Percentiles rank a stretch among this genome's conserved stretches.
These are phyloP conservation scores for Davidsoniella australis DNA, from an alignment of 2,329 filamentous ascomycete genomes.

Conservation along the genomic window DNA sequence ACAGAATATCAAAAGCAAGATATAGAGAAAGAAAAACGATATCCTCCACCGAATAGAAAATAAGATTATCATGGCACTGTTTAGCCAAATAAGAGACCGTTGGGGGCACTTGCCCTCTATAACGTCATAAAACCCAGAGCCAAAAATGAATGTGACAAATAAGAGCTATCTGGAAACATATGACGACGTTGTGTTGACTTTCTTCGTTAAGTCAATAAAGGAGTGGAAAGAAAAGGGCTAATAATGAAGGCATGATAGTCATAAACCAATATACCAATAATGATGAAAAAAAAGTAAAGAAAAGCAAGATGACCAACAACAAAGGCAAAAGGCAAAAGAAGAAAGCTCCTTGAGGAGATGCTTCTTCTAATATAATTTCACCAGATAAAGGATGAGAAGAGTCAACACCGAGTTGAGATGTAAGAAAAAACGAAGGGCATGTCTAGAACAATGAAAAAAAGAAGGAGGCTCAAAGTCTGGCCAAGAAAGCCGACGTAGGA, in stretches of 20 bases:
- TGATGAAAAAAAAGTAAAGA: not conserved
- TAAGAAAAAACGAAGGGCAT: not conserved
- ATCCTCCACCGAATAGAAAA: not conserved
- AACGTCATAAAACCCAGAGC: not conserved
- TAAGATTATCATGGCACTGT: conserved; percentile 11
- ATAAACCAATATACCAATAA: conserved; percentile 5
- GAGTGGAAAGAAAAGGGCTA: not conserved
- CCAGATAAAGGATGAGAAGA: not conserved
- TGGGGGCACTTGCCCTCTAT: conserved; percentile 1
- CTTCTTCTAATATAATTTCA: too few relatives aligned
- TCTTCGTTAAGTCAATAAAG: not conserved
- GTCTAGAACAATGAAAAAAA: conserved; percentile 10
- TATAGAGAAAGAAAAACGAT: not conserved
- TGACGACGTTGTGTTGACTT: not conserved
- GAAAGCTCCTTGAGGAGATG: too few relatives aligned
- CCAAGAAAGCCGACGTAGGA: not conserved
- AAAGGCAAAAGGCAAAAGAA: not conserved
- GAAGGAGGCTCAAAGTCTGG: conserved; percentile 6
- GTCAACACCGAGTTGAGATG: conserved; percentile 11
- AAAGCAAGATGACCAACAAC: not conserved
- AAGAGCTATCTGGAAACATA: not conserved
- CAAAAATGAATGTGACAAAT: too few relatives aligned
- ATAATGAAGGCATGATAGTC: conserved; percentile 2
- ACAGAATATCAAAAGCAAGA: not conserved
- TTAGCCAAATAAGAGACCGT: conserved; percentile 1